Conservation (phyloP, 345 rosid genomes). For the Physaria fendleri region DNA sequence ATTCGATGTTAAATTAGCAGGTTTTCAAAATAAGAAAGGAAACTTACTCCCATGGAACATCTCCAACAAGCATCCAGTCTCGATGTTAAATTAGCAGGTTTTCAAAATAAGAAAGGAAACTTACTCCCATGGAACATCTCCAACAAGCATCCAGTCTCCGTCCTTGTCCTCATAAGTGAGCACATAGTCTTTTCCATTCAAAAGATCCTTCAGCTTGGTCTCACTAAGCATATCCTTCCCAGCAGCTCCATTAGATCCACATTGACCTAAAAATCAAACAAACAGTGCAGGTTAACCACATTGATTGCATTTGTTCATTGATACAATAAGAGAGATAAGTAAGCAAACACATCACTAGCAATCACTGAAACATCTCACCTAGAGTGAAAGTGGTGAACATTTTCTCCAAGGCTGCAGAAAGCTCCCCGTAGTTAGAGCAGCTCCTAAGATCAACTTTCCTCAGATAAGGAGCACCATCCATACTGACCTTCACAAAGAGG, state of each 20-base stretch:
- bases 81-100: constrained; percentile 16
- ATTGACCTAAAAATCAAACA: constrained; percentile 50
- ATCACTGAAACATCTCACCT: constrained; percentile 43
- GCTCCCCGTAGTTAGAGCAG: constrained; percentile 55
- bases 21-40: neutral
- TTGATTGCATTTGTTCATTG: neutral
- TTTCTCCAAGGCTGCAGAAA: constrained; percentile 83
- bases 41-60: constrained; percentile 96
- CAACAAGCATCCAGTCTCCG: constrained; percentile 96
- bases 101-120: constrained; percentile 14
- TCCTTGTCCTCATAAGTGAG: constrained; percentile 95
- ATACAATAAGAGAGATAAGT: neutral
- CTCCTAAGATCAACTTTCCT: constrained; percentile 85
- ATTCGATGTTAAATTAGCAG: neutral
- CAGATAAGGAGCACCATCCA: constrained; percentile 95
- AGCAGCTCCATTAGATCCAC: constrained; percentile 52
- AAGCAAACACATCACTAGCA: neutral
- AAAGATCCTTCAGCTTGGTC: constrained; percentile 70
- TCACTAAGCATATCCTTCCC: constrained; percentile 63
- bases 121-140: constrained; percentile 98
- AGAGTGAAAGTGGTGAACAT: constrained; percentile 92
- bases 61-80: constrained; percentile 97
- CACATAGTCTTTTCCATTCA: constrained; percentile 84
- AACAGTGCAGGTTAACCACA: constrained; percentile 8
- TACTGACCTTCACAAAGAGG: constrained; percentile 86